Percentiles rank a stretch among this genome's conserved stretches.
These are phyloP conservation scores for Amanita thiersii DNA, from an alignment of 768 basidiomycete genomes.

Conservation along the genomic window DNA sequence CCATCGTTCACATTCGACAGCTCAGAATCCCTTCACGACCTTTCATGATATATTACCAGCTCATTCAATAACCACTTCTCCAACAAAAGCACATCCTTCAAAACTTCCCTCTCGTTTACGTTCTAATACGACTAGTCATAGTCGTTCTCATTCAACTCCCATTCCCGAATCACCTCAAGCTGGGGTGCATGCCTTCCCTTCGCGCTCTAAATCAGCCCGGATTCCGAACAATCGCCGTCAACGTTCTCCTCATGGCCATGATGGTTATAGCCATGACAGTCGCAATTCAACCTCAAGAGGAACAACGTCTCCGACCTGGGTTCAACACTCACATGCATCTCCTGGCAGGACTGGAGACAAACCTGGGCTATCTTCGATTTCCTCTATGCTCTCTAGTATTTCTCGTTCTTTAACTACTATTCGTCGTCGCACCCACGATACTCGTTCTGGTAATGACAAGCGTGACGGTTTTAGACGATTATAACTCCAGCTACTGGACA, in stretches of 20 bases:
- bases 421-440: not conserved
- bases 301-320: not conserved
- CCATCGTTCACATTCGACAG: conserved; percentile 6
- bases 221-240: too few relatives aligned
- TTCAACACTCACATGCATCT: not conserved
- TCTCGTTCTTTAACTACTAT: conserved; percentile 4
- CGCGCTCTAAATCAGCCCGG: conserved; percentile 5
- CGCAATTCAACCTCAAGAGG: not conserved
- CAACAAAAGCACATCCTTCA: conserved; percentile 13
- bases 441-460: not conserved
- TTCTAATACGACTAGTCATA: conserved; percentile 6
- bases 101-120: conserved; percentile 7
- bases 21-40: conserved; percentile 20
- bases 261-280: not conserved
- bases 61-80: conserved; percentile 32
- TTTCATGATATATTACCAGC: conserved; percentile 42
- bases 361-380: conserved; percentile 5
- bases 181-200: not conserved
- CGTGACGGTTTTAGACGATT: not conserved
- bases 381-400: conserved; percentile 1
- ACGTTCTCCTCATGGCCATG: not conserved
- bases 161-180: not conserved
- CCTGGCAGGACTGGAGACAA: not conserved
- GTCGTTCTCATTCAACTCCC: conserved; percentile 9
- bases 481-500: not conserved